Percentiles rank a stretch among this genome's conserved stretches.
Evolutionary conservation across 345 rosid genomes (phyloP).

Genomic region (Nasturtium officinale): DNA sequence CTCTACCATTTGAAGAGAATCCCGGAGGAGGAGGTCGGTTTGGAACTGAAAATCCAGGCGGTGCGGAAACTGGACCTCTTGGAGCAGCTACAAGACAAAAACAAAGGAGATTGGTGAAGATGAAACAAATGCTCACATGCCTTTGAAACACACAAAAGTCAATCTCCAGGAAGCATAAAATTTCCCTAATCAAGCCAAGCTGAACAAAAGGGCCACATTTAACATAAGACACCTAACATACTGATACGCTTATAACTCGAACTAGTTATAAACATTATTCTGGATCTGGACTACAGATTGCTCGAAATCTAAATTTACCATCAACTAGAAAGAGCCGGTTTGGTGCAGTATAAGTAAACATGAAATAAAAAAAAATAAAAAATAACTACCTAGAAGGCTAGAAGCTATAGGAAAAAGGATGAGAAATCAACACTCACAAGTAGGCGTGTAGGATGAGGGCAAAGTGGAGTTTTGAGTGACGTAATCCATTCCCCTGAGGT

Average conservation of each 20-base stretch:
- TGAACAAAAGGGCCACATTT: not conserved
- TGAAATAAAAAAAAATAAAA: not conserved
- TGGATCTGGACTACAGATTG: not conserved
- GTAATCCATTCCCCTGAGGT: constrained; percentile 52
- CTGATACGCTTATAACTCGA: not conserved
- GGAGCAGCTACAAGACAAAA: constrained; percentile 48
- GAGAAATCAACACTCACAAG: constrained; percentile 55
- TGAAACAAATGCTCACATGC: constrained; percentile 6
- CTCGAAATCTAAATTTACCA: not conserved
- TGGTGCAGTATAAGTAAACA: not conserved
- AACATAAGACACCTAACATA: not conserved
- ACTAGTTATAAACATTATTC: not conserved
- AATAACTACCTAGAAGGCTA: constrained; percentile 10
- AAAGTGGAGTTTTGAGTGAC: constrained; percentile 43
- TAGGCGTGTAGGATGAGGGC: constrained; percentile 55
- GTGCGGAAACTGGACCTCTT: constrained; percentile 71
- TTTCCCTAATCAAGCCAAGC: not conserved
- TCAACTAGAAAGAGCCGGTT: constrained; percentile 8
- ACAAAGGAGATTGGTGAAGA: not conserved
- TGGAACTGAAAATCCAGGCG: constrained; percentile 87
- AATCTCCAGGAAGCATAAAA: constrained; percentile 4
- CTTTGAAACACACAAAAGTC: not conserved
- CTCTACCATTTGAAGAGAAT: constrained; percentile 70
- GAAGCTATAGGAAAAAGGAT: constrained; percentile 17
- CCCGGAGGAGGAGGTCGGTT: constrained; percentile 96